phyloP scores from a whole-genome alignment of 2,329 filamentous ascomycete species.

The Fusarium sp. region DNA sequence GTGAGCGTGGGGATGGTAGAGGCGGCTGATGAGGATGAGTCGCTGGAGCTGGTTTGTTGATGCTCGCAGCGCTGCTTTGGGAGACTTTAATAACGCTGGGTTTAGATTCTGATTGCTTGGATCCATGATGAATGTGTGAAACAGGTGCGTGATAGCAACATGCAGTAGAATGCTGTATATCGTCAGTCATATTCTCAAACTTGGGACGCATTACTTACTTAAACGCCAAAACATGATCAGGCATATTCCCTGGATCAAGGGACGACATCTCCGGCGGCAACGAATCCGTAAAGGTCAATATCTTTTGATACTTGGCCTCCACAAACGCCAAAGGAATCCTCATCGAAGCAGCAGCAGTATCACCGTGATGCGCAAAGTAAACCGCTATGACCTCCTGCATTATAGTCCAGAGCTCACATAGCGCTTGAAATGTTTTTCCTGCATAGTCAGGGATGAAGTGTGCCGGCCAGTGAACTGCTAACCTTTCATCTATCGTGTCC shows the following conservation, averaged over 20 bases:
- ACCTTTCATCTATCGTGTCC: conserved; percentile 15
- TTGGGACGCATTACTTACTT: neutral
- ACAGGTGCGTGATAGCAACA: conserved; percentile 4
- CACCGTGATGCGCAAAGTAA: conserved; percentile 6
- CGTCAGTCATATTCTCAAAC: neutral
- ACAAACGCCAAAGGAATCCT: conserved; percentile 19
- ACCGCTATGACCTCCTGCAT: conserved; percentile 28
- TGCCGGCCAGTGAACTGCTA: conserved; percentile 26
- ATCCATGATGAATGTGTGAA: conserved; percentile 18
- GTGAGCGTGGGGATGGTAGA: conserved; percentile 6
- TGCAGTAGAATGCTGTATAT: neutral
- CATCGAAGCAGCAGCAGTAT: neutral
- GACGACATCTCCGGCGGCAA: conserved; percentile 5
- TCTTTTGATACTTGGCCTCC: conserved; percentile 20
- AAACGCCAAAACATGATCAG: conserved; percentile 18
- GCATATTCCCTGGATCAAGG: neutral
- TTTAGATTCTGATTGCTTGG: neutral
- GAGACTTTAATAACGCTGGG: neutral
- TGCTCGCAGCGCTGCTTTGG: neutral
- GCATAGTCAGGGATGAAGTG: conserved; percentile 18
- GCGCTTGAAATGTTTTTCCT: conserved; percentile 24
- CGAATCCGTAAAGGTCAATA: conserved; percentile 13
- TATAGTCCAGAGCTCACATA: conserved; percentile 32
- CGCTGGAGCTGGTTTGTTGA: conserved; percentile 17
- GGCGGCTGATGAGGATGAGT: conserved; percentile 10